phyloP scores from a whole-genome alignment of 345 rosid genomes.

The Melastoma malabathricum region DNA sequence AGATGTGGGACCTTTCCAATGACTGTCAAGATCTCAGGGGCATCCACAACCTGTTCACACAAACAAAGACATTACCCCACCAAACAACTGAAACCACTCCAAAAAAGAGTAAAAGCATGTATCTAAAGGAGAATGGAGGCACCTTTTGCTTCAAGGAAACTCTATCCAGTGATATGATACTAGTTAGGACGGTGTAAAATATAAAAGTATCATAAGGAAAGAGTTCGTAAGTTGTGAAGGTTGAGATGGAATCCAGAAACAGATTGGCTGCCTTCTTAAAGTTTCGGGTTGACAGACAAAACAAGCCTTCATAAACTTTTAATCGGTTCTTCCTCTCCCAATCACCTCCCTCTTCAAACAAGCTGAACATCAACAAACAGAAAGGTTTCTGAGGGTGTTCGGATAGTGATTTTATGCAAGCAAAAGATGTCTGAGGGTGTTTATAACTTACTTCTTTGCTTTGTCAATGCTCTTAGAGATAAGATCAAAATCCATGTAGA shows the following conservation, averaged over 20 bases:
- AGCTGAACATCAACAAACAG: constrained; percentile 21
- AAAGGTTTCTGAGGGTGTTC: no score
- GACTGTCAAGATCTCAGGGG: constrained; percentile 97
- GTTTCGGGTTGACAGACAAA: constrained; percentile 78
- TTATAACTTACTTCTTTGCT: constrained; percentile 88
- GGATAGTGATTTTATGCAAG: no score
- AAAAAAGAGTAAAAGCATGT: constrained; percentile 34
- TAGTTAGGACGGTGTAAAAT: constrained; percentile 88
- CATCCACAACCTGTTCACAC: constrained; percentile 77
- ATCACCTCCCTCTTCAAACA: constrained; percentile 99
- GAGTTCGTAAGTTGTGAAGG: constrained; percentile 94
- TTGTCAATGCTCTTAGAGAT: constrained; percentile 91
- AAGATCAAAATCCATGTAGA: constrained; percentile 93
- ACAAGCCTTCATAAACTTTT: constrained; percentile 94
- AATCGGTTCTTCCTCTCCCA: constrained; percentile 98
- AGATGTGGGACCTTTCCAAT: constrained; percentile 83
- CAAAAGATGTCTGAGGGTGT: no score
- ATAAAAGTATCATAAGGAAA: constrained; percentile 93
- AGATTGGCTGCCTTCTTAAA: constrained; percentile 83
- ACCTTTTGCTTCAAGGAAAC: constrained; percentile 98
- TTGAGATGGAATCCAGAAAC: constrained; percentile 93
- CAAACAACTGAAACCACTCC: neutral
- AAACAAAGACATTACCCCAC: constrained; percentile 19
- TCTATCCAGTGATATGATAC: constrained; percentile 90
- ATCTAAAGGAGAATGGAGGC: neutral